Base-by-base conservation (phyloP, 768 basidiomycete species). In the Pleurotus cornucopiae region DNA sequence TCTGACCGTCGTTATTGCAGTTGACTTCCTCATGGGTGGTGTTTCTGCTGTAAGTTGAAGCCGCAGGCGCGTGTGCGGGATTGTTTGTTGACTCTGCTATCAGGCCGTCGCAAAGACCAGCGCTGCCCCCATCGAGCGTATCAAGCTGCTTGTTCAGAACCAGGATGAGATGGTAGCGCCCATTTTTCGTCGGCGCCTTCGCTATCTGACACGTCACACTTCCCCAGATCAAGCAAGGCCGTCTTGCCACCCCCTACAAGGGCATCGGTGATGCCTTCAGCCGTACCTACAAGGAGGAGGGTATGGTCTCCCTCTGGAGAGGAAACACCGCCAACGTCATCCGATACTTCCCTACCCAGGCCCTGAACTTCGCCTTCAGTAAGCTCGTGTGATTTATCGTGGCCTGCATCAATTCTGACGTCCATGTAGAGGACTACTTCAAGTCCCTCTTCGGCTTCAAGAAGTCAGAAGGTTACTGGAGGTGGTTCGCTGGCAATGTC, bases 251-350 rank as follows among this genome's bases (percentile, higher is more conserved):
- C 61, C 97, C 97, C 37, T 98, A 99, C 88, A 95, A 95, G 84
- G 97, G 97, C 69, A 81, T 99, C 64, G 74, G 68, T 57, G 97
- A 98, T 77, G 97, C 95, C 65, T 97, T 97, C 71, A 40, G 63
- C 60, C 91, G 97, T 63, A 98, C 95, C 57, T 96, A 95, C 83
- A 76, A 73, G 63, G 96, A 98, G 13, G 97, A 99, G 82, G 97
- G 97, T 73, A 77, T 97, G 53, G 81, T 94, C 60, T 90, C 97
- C 18, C 80, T 99, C 69, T 98, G 97, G 97, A 81, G 97, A 79
- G 97, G 97, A 75, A 99, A 99, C 87, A 98, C 96, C 57, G 96
- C 97, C 84, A 99, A 99, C 79, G 97, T 99, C 77, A 97, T 99
- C 80, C 95, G 97, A 73, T 99, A 99, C 90, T 99, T 99, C 94